phyloP scores from a whole-genome alignment of 2,329 filamentous ascomycete genomes.

The Coniochaeta sp. region DNA sequence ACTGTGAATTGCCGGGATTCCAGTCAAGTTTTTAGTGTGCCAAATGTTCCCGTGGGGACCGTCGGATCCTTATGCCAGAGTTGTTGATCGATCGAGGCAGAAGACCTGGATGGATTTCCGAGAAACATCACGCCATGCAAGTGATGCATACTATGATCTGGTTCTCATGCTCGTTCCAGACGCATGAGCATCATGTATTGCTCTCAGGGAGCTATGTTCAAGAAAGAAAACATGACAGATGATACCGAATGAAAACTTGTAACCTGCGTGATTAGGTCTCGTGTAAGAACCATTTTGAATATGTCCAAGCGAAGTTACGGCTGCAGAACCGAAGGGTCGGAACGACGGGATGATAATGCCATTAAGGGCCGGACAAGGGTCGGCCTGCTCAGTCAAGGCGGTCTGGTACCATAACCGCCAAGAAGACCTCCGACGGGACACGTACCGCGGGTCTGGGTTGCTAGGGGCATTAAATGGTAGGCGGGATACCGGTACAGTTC shows the following conservation, averaged over 20 bases:
- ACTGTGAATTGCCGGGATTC: neutral
- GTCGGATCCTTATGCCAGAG: neutral
- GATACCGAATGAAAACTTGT: neutral
- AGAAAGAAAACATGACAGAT: neutral
- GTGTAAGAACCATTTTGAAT: neutral
- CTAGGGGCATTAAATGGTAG: neutral
- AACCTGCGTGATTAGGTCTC: neutral
- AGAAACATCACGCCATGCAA: neutral
- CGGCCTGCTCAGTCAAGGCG: neutral
- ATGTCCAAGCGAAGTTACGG: neutral
- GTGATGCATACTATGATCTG: neutral
- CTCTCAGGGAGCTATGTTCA: neutral
- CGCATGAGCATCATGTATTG: neutral
- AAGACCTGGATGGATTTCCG: neutral
- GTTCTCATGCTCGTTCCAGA: neutral
- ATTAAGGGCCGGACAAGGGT: neutral
- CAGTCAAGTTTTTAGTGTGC: neutral
- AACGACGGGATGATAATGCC: neutral
- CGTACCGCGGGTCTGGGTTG: neutral
- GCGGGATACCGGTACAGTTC: neutral
- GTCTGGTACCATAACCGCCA: neutral
- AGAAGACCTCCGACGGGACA: neutral
- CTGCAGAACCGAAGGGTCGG: neutral
- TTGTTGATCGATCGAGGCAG: neutral
- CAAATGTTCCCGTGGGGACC: neutral